Conservation (phyloP, 2,329 filamentous ascomycete genomes). For the Apiospora arundinis region DNA sequence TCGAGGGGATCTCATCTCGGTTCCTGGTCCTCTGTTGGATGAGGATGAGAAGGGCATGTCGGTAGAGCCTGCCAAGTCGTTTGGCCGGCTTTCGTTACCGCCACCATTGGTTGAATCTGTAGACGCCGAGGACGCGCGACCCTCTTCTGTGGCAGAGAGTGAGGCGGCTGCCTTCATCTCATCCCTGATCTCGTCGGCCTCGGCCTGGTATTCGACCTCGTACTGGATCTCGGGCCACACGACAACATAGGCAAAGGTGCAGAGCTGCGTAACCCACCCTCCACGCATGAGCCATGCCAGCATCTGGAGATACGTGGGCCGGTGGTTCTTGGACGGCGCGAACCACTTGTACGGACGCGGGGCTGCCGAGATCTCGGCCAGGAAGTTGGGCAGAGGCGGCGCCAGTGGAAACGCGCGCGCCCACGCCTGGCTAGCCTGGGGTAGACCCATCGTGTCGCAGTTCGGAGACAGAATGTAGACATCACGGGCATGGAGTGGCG, state of each 20-base stretch:
- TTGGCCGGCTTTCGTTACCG: not conserved
- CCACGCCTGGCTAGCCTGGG: constrained; percentile 74
- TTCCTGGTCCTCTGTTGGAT: not conserved
- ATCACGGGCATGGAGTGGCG: constrained; percentile 87
- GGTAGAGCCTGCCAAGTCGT: not conserved
- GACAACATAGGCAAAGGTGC: constrained; percentile 88
- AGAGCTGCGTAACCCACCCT: constrained; percentile 92
- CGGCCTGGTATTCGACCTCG: constrained; percentile 75
- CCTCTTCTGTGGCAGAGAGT: not conserved
- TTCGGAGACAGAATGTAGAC: constrained; percentile 93
- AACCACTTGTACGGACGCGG: constrained; percentile 84
- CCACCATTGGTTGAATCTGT: not conserved
- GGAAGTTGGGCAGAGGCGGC: constrained; percentile 82
- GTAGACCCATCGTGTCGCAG: constrained; percentile 76
- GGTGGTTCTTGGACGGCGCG: constrained; percentile 86
- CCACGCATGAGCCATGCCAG: constrained; percentile 91
- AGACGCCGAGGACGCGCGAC: not conserved
- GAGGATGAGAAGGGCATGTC: not conserved
- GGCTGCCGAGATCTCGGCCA: constrained; percentile 80
- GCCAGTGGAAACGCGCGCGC: constrained; percentile 81
- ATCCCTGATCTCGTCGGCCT: constrained; percentile 61
- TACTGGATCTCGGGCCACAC: constrained; percentile 83
- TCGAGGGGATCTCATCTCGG: constrained; percentile 1
- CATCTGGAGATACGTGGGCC: constrained; percentile 86
- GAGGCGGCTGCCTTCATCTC: constrained; percentile 26